A percentile compares a stretch with the other conserved stretches of the same genome.
phyloP scores from a whole-genome alignment of 208 protist species.

The Leishmania tropica region DNA sequence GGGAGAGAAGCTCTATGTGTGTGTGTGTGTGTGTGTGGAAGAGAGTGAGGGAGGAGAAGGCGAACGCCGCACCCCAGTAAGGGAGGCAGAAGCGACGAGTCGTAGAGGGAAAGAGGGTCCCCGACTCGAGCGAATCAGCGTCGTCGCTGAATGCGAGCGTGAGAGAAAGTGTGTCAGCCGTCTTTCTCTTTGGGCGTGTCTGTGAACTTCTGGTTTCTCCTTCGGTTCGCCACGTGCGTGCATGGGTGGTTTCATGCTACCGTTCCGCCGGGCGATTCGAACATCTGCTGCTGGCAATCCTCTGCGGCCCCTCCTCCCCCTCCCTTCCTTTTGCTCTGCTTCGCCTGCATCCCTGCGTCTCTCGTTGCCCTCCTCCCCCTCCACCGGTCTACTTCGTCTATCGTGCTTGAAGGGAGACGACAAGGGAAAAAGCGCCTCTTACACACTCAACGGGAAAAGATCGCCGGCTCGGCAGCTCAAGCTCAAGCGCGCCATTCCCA shows the following conservation, averaged over 20 bases:
- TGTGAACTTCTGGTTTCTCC: not conserved
- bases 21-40: not conserved
- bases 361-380: not conserved
- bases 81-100: not conserved
- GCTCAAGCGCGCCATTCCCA: not conserved
- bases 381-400: not conserved
- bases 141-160: not conserved
- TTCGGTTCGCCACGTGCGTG: not conserved
- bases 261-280: too few species aligned
- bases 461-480: not conserved
- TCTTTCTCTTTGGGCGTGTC: not conserved
- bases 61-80: not conserved
- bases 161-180: not conserved
- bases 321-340: not conserved
- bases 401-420: not conserved
- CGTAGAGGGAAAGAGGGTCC: not conserved
- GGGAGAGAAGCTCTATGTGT: too few species aligned
- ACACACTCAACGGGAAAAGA: not conserved
- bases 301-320: not conserved
- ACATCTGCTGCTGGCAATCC: not conserved
- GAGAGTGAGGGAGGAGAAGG: not conserved
- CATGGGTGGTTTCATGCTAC: not conserved
- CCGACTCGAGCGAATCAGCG: too few species aligned
- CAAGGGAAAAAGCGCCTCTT: not conserved
- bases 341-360: not conserved